A percentile compares a stretch with the other conserved stretches of the same genome.
phyloP scores from a whole-genome alignment of 306 rosid species.

The Neltuma alba region DNA sequence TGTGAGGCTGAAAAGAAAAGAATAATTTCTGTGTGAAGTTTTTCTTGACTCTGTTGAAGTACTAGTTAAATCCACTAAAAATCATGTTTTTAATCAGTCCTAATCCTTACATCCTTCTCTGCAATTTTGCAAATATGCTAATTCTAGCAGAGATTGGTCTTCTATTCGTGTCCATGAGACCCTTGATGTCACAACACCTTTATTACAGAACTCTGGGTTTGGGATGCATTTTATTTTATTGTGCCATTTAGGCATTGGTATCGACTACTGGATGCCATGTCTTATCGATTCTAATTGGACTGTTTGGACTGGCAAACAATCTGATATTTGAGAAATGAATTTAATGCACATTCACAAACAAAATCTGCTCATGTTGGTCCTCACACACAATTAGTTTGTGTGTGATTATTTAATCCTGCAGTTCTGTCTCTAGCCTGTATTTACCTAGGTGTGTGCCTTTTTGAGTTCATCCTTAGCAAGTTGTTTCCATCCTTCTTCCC shows the following conservation, averaged over 20 bases:
- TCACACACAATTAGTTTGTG: not conserved
- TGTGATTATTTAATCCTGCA: not conserved
- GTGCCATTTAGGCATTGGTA: slow-evolving; percentile 17
- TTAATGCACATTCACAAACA: slow-evolving; percentile 14
- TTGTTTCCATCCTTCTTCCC: not conserved
- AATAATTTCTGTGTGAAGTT: not conserved
- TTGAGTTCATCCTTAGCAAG: not conserved
- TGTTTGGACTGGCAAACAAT: not conserved
- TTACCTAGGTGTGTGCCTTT: not conserved
- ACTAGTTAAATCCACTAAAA: not conserved
- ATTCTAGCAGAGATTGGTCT: slow-evolving; percentile 11
- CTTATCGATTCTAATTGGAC: slow-evolving; percentile 7
- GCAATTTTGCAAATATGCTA: slow-evolving; percentile 1
- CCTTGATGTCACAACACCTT: not conserved
- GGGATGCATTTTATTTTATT: slow-evolving; percentile 9
- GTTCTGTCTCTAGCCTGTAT: not conserved
- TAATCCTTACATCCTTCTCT: slow-evolving; percentile 17
- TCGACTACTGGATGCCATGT: not conserved
- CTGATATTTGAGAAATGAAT: slow-evolving; percentile 19
- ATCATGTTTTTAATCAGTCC: slow-evolving; percentile 11
- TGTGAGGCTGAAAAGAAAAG: not conserved
- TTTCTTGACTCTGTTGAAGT: not conserved
- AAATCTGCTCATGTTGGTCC: not conserved
- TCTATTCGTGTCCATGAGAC: slow-evolving; percentile 15
- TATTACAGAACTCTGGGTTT: slow-evolving; percentile 1